Base-by-base conservation (phyloP, 2,329 filamentous ascomycete species). In the Atkinsonella hypoxylon region DNA sequence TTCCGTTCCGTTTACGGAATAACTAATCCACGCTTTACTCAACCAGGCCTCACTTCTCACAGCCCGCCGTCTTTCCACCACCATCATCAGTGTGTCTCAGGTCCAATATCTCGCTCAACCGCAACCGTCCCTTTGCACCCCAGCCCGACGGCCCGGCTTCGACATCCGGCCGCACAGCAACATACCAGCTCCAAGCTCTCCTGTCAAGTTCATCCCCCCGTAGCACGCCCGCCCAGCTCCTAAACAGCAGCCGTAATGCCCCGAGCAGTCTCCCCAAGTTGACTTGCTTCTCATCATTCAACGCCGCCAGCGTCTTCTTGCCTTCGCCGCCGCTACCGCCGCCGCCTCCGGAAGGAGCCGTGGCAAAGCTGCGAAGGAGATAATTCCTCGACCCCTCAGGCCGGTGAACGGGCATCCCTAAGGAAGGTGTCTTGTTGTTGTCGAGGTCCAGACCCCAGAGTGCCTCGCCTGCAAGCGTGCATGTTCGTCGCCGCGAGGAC, bases 101-200 rank as follows among this genome's bases (percentile, higher is more conserved):
- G 9, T 74, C 73, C 55, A 90, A 63, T 40, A 95, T 87, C 56
- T 81, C 79, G 13, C 70, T 69, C 36, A 94, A 63, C 57, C 73
- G 81, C 30, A 95, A 71, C 49, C 72, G 69, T 1, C 85, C 87
- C 65, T 91, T 93, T 12, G 84, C 85, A 30, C 89, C 89, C 89
- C 89, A 95, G 1, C 89, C 89, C 18, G 81, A 78, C 45, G 79
- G 78, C 0, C 89, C 89, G 51, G 74, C 68, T 52, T 86, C 81
- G 2, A 95, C 85, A 18, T 87, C 82, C 1, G 89, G 89, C 55
- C 89, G 73, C 18, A 90, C 80, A 20, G 78, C 75, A 1, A 85
- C 72, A 65, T 95, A 95, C 89, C 89, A 95, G 11, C 71, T 71
- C 87, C 88, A 94, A 17, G 87, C 86, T 53, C 82, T 77, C 54